Base-by-base conservation (phyloP, 768 basidiomycete species). In the Pholiota molesta region DNA sequence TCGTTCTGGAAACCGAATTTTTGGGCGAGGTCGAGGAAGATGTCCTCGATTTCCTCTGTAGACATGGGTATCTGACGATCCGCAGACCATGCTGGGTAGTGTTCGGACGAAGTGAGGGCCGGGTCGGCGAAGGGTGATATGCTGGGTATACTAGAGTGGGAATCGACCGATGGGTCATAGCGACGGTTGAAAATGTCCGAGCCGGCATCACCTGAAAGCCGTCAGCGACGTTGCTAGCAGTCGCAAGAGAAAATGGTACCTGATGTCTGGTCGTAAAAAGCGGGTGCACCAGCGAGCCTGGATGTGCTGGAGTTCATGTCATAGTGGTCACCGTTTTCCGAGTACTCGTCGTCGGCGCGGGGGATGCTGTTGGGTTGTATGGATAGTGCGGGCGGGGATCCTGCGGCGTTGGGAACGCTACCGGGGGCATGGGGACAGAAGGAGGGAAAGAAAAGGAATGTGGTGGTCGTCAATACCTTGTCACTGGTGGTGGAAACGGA, bases 1-100 rank as follows among this genome's bases (percentile, higher is more conserved):
- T 96, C 95, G 47, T 90, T 85, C 78, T 96, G 97, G 76, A 99
- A 99, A 60, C 97, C 97, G 73, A 99, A 99, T 78, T 99, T 99
- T 80, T 98, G 95, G 45, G 95, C 90, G 62, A 99, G 86, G 77
- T 99, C 97, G 69, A 98, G 89, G 73, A 99, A 94, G 65, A 99
- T 97, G 74, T 99, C 97, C 75, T 98, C 97, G 60, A 99, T 98
- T 76, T 98, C 97, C 74, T 99, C 97, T 64, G 91, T 95, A 42
- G 95, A 95, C 73, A 99, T 91, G 64, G 97, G 97, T 64, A 97
- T 95, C 72, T 95, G 91, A 56, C 91, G 89, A 66, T 97, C 93
- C 33, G 90, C 83, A 28, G 91, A 86, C 97, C 97, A 99, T 44
- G 97, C 96, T 62, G 97, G 97, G 74, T 97, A 99, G 58, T 91